These are phyloP conservation scores for Fusarium tricinctum DNA, from an alignment of 2,329 filamentous ascomycete species.

Conservation along the genomic window DNA sequence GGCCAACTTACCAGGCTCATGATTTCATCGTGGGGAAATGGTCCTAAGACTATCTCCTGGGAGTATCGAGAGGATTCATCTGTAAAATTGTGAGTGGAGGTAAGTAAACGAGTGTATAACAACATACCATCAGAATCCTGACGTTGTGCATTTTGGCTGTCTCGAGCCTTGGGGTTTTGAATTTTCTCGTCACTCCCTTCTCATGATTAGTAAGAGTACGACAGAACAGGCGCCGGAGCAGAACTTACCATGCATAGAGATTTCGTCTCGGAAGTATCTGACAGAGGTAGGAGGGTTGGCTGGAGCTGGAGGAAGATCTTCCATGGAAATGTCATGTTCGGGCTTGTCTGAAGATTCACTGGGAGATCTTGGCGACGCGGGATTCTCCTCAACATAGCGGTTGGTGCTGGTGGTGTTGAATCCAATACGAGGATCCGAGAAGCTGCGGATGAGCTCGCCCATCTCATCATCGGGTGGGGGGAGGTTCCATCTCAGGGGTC, in stretches of 20 bases:
- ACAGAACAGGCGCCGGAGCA: neutral
- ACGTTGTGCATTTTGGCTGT: neutral
- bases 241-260: constrained; percentile 12
- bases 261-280: neutral
- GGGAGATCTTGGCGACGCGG: neutral
- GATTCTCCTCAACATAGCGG: neutral
- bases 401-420: constrained; percentile 7
- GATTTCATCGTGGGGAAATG: neutral
- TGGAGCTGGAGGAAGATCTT: neutral
- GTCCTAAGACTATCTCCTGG: neutral
- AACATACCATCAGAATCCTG: constrained; percentile 1
- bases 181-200: neutral
- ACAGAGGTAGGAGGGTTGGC: neutral
- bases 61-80: constrained; percentile 13
- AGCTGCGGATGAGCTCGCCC: constrained; percentile 8
- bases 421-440: constrained; percentile 1
- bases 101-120: neutral
- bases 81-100: neutral
- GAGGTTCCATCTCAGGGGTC: constrained; percentile 22
- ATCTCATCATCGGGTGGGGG: constrained; percentile 16
- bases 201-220: constrained; percentile 1
- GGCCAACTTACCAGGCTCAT: constrained; percentile 4
- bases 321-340: constrained; percentile 5
- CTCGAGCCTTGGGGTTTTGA: neutral
- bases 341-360: neutral